Evolutionary conservation across 139 green algal species (phyloP), one percentile per base, ranked within the genome.

Genomic region (Asterochloris sp.): DNA sequence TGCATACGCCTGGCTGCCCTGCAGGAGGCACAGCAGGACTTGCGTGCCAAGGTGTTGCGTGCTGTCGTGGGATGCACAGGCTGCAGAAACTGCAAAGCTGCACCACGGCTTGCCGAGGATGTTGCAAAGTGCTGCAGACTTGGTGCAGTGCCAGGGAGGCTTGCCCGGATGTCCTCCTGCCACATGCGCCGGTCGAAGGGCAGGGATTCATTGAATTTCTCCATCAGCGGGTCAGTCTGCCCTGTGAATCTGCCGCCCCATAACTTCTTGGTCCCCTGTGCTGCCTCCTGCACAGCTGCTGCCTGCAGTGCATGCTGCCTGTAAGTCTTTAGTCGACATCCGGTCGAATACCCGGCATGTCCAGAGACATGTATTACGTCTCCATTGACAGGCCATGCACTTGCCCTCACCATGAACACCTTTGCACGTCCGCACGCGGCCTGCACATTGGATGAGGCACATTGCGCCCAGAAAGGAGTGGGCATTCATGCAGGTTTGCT

Each of bases 131-230:
- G 66, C 66, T 21, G 21, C 66, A 71, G 19, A 10, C 1, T 8
- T 26, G 17, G 66, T 24, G 21, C 66, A 71, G 66, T 24, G 21
- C 21, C 19, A 71, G 19, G 66, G 21, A 71, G 9, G 29, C 74
- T 26, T 79, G 74, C 95, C 85, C 85, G 83, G 81, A 98, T 94
- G 85, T 99, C 96, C 79, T 99, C 93, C 12, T 89, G 87, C 95
- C 92, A 97, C 94, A 99, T 97, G 80, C 95, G 88, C 85, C 93
- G 93, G 87, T 99, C 96, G 79, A 98, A 94, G 2, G 94, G 92
- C 73, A 99, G 87, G 11, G 91, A 96, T 85, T 98, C 95, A 83
- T 98, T 98, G 88, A 98, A 99, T 84, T 97, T 97, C 83, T 98
- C 94, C 95, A 99, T 98, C 38, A 98, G 77, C 0, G 95, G 95